These are phyloP conservation scores for Solanum hybrid DNA, from an alignment of 305 asterid species.

Conservation along the genomic window DNA sequence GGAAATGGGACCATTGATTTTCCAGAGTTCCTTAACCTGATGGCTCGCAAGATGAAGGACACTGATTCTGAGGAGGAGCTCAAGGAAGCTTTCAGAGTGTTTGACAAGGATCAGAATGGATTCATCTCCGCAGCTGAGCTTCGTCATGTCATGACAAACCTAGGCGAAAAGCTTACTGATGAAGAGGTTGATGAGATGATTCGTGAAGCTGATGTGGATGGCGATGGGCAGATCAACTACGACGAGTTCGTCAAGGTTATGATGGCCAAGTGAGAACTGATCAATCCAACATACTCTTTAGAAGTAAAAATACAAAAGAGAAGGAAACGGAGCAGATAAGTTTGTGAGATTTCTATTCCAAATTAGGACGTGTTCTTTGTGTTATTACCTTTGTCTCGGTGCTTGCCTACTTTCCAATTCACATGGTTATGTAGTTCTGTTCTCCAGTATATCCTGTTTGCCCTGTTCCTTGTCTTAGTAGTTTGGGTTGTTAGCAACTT, in stretches of 20 bases:
- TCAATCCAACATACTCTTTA: constrained; percentile 21
- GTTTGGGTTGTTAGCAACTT: constrained; percentile 10
- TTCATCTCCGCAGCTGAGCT: constrained; percentile 87
- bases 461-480: constrained; percentile 13
- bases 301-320: constrained; percentile 28
- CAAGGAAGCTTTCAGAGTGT: constrained; percentile 80
- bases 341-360: constrained; percentile 34
- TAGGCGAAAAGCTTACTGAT: constrained; percentile 79
- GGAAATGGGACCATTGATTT: constrained; percentile 89
- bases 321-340: constrained; percentile 37
- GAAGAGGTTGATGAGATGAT: constrained; percentile 93
- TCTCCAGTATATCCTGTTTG: constrained; percentile 29
- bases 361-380: constrained; percentile 24
- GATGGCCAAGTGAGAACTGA: constrained; percentile 89
- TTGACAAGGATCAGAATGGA: constrained; percentile 81
- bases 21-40: constrained; percentile 88
- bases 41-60: constrained; percentile 91
- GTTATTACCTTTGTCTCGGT: constrained; percentile 21
- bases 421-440: constrained; percentile 27
- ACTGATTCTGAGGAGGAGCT: constrained; percentile 91
- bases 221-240: constrained; percentile 89
- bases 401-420: constrained; percentile 26
- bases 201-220: constrained; percentile 87
- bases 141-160: constrained; percentile 85
- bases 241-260: constrained; percentile 94